Conservation (phyloP, 805 yeast genomes). For the Nakazawaea ishiwadae region DNA sequence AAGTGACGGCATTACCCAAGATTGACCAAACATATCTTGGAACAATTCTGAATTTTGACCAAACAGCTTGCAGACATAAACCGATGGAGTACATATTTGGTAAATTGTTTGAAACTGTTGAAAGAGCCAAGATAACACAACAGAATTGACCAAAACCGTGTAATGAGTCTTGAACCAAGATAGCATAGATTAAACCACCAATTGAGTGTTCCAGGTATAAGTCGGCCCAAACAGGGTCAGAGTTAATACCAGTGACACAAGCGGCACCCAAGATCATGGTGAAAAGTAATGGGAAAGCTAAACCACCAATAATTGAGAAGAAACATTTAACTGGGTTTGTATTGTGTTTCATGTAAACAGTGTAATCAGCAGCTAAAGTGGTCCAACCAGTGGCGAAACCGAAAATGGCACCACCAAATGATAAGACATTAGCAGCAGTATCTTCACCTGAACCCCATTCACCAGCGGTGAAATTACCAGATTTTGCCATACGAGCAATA, state of each 20-base stretch:
- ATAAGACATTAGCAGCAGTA: slow-evolving; percentile 71
- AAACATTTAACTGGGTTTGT: slow-evolving; percentile 58
- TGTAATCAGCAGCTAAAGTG: slow-evolving; percentile 87
- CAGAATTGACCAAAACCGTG: slow-evolving; percentile 90
- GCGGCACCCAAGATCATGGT: slow-evolving; percentile 85
- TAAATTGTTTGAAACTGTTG: slow-evolving; percentile 86
- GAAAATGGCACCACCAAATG: slow-evolving; percentile 77
- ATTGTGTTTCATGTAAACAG: slow-evolving; percentile 75
- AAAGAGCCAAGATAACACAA: slow-evolving; percentile 76
- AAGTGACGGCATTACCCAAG: slow-evolving; percentile 65
- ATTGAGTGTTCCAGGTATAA: slow-evolving; percentile 50
- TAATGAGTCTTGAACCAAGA: slow-evolving; percentile 73
- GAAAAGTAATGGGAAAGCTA: slow-evolving; percentile 64
- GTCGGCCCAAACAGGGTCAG: slow-evolving; percentile 38
- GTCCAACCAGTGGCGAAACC: slow-evolving; percentile 97
- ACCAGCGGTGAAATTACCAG: slow-evolving; percentile 59
- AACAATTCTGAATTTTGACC: slow-evolving; percentile 66
- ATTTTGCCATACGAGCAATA: slow-evolving; percentile 68
- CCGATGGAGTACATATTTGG: slow-evolving; percentile 94
- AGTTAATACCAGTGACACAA: slow-evolving; percentile 60
- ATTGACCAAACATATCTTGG: slow-evolving; percentile 86
- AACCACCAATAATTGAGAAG: slow-evolving; percentile 57
- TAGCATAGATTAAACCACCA: slow-evolving; percentile 82
- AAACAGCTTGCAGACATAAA: slow-evolving; percentile 78
- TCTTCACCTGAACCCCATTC: slow-evolving; percentile 49